These are phyloP conservation scores for Pseudocercospora musae DNA, from an alignment of 2,329 filamentous ascomycete genomes.

Conservation along the genomic window DNA sequence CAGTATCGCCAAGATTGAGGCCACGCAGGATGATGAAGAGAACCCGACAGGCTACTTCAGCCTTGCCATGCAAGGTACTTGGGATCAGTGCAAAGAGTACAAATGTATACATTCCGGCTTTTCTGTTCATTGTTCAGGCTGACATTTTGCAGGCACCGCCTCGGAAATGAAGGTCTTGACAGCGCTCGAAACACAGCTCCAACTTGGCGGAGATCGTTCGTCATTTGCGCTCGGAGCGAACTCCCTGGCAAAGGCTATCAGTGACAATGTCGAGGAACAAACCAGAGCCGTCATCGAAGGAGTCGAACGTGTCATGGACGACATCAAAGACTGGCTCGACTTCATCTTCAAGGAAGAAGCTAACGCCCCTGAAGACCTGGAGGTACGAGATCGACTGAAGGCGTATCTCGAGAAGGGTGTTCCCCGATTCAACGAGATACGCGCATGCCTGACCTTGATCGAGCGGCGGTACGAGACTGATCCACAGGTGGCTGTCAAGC, in stretches of 20 bases:
- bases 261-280: neutral
- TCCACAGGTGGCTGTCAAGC: neutral
- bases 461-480: neutral
- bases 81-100: neutral
- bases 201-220: neutral
- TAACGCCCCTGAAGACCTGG: neutral
- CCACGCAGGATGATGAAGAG: neutral
- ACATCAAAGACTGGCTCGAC: neutral
- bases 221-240: neutral
- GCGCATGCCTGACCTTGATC: neutral
- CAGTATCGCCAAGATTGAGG: neutral
- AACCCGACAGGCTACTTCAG: neutral
- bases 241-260: neutral
- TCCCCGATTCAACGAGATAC: neutral
- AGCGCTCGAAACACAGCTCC: neutral
- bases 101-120: neutral
- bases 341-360: neutral
- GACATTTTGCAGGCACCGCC: neutral
- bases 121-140: neutral
- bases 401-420: neutral
- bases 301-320: neutral
- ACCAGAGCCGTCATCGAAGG: neutral
- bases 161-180: neutral
- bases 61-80: neutral
- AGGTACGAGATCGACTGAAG: neutral